These are phyloP conservation scores for Blastobotrys proliferans DNA, from an alignment of 1,139 yeast genomes.

Conservation along the genomic window DNA sequence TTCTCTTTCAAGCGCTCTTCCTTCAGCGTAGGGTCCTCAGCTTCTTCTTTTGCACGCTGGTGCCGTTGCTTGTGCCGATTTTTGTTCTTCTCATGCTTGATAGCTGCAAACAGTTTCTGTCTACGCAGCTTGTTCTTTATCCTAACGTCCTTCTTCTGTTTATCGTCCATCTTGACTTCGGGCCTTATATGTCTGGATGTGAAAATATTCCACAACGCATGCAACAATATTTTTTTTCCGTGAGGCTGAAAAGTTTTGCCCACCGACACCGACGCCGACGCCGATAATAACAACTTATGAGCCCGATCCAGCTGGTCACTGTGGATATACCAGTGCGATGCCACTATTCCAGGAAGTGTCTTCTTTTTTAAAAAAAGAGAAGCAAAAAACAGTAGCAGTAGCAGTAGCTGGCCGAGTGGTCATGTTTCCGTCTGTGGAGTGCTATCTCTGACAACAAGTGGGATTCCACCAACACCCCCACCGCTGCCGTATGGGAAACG, in stretches of 20 bases:
- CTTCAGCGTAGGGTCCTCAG: slow-evolving; percentile 72
- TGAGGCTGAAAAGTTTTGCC: slow-evolving; percentile 6
- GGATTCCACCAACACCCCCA: too few species aligned
- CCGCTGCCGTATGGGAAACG: too few species aligned
- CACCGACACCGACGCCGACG: too few species aligned
- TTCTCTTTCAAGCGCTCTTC: slow-evolving; percentile 75
- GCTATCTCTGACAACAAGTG: too few species aligned
- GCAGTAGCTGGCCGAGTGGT: too few species aligned
- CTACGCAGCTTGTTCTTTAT: slow-evolving; percentile 76
- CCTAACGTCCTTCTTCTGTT: slow-evolving; percentile 25
- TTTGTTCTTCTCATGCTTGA: slow-evolving; percentile 72
- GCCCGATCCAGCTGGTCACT: too few species aligned
- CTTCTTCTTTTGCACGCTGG: slow-evolving; percentile 78
- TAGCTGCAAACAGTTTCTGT: slow-evolving; percentile 69
- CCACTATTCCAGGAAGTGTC: too few species aligned
- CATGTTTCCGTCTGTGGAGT: too few species aligned
- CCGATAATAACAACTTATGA: too few species aligned
- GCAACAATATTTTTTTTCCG: not conserved
- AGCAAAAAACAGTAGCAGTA: too few species aligned
- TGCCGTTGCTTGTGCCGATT: slow-evolving; percentile 71
- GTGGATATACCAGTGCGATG: too few species aligned
- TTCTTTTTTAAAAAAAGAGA: too few species aligned
- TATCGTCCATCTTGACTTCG: not conserved
- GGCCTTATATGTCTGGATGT: not conserved
- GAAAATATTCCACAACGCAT: not conserved